phyloP scores from a whole-genome alignment of 1,284 basidiomycete genomes.

The Puccinia brachypodii region DNA sequence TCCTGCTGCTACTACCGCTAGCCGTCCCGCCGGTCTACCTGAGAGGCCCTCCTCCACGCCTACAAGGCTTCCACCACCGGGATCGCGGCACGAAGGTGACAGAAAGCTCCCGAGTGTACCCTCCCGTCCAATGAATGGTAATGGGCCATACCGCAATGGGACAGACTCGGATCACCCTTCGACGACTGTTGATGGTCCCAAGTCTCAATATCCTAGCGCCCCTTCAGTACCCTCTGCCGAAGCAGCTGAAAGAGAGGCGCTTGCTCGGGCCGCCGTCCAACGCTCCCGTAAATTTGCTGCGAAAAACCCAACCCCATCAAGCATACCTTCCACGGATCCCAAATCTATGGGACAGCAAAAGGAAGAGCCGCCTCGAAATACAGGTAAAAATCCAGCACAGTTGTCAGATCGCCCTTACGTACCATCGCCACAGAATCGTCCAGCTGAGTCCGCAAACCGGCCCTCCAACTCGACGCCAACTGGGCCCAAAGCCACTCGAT shows the following conservation, averaged over 20 bases:
- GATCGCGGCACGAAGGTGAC: slow-evolving; percentile 32
- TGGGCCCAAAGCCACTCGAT: slow-evolving; percentile 21
- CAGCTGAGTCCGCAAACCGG: neutral
- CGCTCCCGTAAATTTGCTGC: slow-evolving; percentile 39
- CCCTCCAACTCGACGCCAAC: slow-evolving; percentile 4
- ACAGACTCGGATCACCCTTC: slow-evolving; percentile 2
- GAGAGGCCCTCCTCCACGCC: slow-evolving; percentile 23
- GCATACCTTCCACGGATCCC: neutral
- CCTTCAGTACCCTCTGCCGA: slow-evolving; percentile 29
- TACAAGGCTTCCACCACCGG: neutral
- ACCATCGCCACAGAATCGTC: neutral
- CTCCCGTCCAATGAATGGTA: slow-evolving; percentile 13
- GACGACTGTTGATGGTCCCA: neutral
- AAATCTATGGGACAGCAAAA: neutral
- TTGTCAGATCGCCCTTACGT: slow-evolving; percentile 10
- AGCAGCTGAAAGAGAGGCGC: slow-evolving; percentile 40
- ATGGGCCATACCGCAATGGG: slow-evolving; percentile 18
- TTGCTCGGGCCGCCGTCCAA: slow-evolving; percentile 43
- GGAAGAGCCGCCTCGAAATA: slow-evolving; percentile 13
- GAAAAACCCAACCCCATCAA: neutral
- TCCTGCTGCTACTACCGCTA: slow-evolving; percentile 27
- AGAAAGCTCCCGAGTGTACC: slow-evolving; percentile 19
- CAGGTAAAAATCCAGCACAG: slow-evolving; percentile 1
- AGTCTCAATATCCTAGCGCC: neutral
- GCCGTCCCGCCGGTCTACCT: slow-evolving; percentile 40